phyloP scores from a whole-genome alignment of 1,284 basidiomycete genomes.

The Malassezia dermatis region DNA sequence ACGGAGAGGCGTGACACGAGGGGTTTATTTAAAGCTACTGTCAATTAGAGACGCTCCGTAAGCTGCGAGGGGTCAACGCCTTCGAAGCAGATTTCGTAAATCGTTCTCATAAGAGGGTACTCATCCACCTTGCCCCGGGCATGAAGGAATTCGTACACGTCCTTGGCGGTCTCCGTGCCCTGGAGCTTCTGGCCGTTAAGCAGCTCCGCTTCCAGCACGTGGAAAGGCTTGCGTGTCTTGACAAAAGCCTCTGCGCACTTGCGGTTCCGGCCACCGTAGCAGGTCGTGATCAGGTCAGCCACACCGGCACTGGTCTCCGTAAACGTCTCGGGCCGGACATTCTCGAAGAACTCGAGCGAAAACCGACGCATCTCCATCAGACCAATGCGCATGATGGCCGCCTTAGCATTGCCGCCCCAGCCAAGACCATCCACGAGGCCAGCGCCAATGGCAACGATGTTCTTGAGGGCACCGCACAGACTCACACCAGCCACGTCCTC shows the following conservation, averaged over 20 bases:
- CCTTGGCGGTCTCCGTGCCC: slow-evolving; percentile 53
- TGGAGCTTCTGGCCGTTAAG: slow-evolving; percentile 56
- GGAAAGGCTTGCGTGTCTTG: slow-evolving; percentile 53
- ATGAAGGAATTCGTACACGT: slow-evolving; percentile 53
- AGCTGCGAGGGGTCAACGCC: slow-evolving; percentile 49
- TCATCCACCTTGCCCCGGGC: slow-evolving; percentile 51
- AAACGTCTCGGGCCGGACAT: slow-evolving; percentile 54
- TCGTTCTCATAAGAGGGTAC: slow-evolving; percentile 54
- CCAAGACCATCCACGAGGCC: slow-evolving; percentile 55
- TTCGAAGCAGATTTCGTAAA: slow-evolving; percentile 45
- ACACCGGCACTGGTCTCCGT: slow-evolving; percentile 53
- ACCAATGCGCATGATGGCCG: slow-evolving; percentile 55
- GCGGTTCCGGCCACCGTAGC: slow-evolving; percentile 54
- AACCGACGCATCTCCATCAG: slow-evolving; percentile 50
- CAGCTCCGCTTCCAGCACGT: slow-evolving; percentile 54
- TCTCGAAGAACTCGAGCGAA: slow-evolving; percentile 54
- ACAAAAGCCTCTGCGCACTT: slow-evolving; percentile 54
- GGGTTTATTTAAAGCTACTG: too few species aligned
- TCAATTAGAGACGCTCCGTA: slow-evolving; percentile 34
- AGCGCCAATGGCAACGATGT: slow-evolving; percentile 54
- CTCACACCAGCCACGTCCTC: slow-evolving; percentile 55
- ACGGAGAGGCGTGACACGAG: background rate
- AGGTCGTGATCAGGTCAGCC: slow-evolving; percentile 56
- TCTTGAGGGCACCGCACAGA: slow-evolving; percentile 56
- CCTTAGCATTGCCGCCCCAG: slow-evolving; percentile 56